Evolutionary conservation across 2,329 filamentous ascomycete species (phyloP), one percentile per base, ranked within the genome.

Genomic region (Dactylellina drechsleri): DNA sequence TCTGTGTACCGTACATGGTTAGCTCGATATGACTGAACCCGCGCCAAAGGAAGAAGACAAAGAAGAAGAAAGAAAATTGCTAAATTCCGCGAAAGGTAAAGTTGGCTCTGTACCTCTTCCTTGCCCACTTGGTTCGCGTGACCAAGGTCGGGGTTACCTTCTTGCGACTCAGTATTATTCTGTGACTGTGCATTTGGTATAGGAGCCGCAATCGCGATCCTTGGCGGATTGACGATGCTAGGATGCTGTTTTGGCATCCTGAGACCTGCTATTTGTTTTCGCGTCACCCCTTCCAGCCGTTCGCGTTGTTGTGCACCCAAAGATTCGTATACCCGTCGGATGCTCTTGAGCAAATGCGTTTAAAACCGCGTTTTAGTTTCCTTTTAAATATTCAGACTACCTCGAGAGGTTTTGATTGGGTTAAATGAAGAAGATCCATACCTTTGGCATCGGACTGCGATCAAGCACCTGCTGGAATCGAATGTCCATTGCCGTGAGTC

Each of bases 401-500:
- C 23, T 23, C 23, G 23, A 23, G 23, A 23, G 23, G 23, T 4
- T 23, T 2, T 23, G 23, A 23, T 23, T 23, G 23, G 23, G 4
- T 23, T n/a, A n/a, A 23, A 23, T 4, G 4, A 23, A 23, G 23
- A 23, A 23, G 23, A 23, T 23, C 4, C 8, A 43, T 74, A 74
- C 70, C 52, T 74, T 64, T 49, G 70, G 62, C 70, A 74, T 67
- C 7, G 62, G 70, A 20, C 62, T 67, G 12, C 49, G 41, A 7
- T 66, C 70, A 16, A 74, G 45, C 45, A 67, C 8, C 31, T 64
- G 65, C 15, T 49, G 65, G n/a, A 74, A 74, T 58, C 50, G 58
- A 6, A 67, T 43, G 20, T 74, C 70, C 41, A 57, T 64, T 16
- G 62, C 26, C 1, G 70, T 57, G 1, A 52, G 12, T 36, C 47